These are phyloP conservation scores for Pythium phragmitis DNA, from an alignment of 352 stramenopile species.

Conservation along the genomic window DNA sequence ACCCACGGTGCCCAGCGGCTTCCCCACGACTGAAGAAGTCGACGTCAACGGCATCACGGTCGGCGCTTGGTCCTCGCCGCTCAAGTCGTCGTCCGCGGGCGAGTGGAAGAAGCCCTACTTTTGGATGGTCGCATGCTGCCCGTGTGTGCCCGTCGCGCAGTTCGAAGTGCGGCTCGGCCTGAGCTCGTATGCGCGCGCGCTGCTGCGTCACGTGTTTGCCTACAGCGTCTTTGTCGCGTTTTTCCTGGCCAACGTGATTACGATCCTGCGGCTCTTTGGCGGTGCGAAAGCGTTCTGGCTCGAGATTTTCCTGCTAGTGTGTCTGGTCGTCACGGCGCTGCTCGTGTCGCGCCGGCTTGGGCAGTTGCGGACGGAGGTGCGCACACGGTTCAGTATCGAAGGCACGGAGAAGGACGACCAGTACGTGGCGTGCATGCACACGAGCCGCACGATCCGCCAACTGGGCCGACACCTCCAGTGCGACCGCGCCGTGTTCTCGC, in stretches of 20 bases:
- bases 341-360: slow-evolving; percentile 17
- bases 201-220: slow-evolving; percentile 13
- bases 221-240: slow-evolving; percentile 15
- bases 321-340: slow-evolving; percentile 3
- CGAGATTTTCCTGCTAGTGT: slow-evolving; percentile 17
- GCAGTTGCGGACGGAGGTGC: slow-evolving; percentile 26
- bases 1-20: slow-evolving; percentile 14
- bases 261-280: slow-evolving; percentile 7
- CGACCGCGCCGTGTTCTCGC: slow-evolving; percentile 23
- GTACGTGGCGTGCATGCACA: slow-evolving; percentile 22
- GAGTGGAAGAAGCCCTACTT: slow-evolving; percentile 22
- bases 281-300: slow-evolving; percentile 9
- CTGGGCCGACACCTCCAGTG: slow-evolving; percentile 28
- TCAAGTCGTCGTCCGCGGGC: neutral
- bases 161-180: slow-evolving; percentile 23
- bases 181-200: slow-evolving; percentile 13
- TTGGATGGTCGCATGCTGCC: slow-evolving; percentile 26
- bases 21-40: slow-evolving; percentile 16
- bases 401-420: slow-evolving; percentile 24
- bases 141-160: slow-evolving; percentile 25
- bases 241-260: slow-evolving; percentile 15
- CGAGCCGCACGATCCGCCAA: slow-evolving; percentile 27
- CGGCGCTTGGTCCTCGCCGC: slow-evolving; percentile 14
- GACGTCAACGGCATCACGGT: slow-evolving; percentile 29
- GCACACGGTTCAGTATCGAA: slow-evolving; percentile 22